Evolutionary conservation across 441 rosid genomes (phyloP), one percentile per base, ranked within the genome.

Genomic region (Erodium texanum): DNA sequence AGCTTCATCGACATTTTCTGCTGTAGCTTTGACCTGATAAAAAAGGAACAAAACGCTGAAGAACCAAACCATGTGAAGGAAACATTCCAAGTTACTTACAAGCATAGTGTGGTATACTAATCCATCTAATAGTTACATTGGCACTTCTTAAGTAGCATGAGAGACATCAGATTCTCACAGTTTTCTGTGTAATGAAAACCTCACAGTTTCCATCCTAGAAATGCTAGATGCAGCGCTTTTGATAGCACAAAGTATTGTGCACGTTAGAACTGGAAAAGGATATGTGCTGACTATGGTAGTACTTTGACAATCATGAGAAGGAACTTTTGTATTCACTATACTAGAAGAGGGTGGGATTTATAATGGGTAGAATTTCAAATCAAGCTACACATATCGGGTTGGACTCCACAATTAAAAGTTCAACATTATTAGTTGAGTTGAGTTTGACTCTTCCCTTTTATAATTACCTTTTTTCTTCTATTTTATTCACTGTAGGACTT

Each of bases 1-100:
- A 9, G 99, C 99, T 1, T 86, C 99, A 76, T 89, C 93, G 50
- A 94, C 89, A 79, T 87, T 89, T 77, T 88, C 96, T 59, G 99
- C 99, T 7, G 99, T 88, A 82, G 79, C 79, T 83, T 86, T 94
- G 70, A 92, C 89, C 99, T 94, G 82, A 75, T 72, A 59, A 64
- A 36, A 29, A 65, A 70, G 24, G 75, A 56, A 54, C 66, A 62
- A 16, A 45, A 45, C 41, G 34, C 34, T 12, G 32, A 50, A 50
- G 58, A 3, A 29, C 6, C 6, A 29, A 29, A 29, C 3, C 3
- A 7, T 0, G 34, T 2, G 8, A 50, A 50, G 19, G 24, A 56
- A 56, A 20, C 15, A 16, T 22, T 56, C 19, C 36, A 27, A 45
- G 65, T 27, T 62, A 8, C 8, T 11, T 23, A 24, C 29, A 62